Percentiles rank a stretch among this genome's conserved stretches.
Evolutionary conservation across 2,329 filamentous ascomycete species (phyloP).

Genomic region (Coniochaeta sp.): DNA sequence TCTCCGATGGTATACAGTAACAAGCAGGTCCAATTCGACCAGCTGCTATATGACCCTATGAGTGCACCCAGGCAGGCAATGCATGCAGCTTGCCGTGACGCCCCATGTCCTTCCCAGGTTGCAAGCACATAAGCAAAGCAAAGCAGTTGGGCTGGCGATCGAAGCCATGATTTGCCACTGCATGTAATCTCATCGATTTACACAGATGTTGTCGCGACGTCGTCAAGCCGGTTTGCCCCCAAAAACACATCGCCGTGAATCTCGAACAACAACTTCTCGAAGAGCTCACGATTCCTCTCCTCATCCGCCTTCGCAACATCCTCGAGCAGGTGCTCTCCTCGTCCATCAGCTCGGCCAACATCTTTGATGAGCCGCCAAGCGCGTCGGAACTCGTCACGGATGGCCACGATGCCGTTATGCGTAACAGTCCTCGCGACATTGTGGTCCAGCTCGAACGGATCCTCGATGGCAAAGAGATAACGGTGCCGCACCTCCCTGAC

Average conservation of each 20-base stretch:
- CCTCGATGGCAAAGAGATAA: conserved; percentile 84
- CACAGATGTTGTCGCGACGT: no score
- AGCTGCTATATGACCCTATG: no score
- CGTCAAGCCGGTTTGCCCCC: background rate
- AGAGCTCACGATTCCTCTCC: conserved; percentile 24
- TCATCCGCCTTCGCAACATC: conserved; percentile 34
- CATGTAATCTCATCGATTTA: background rate
- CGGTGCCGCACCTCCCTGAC: conserved; percentile 68
- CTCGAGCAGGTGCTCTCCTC: conserved; percentile 48
- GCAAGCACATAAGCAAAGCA: background rate
- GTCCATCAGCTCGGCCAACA: conserved; percentile 19
- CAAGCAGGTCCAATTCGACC: no score
- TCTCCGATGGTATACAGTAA: background rate
- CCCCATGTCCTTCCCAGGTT: background rate
- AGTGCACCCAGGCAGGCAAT: no score
- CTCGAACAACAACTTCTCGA: conserved; percentile 11
- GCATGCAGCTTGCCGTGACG: no score
- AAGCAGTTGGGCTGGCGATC: background rate
- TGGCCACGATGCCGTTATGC: conserved; percentile 72
- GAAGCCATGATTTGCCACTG: background rate
- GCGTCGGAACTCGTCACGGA: conserved; percentile 76
- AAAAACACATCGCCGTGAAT: background rate
- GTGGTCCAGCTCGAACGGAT: conserved; percentile 82
- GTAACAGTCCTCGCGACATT: conserved; percentile 85
- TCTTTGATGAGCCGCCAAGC: conserved; percentile 64